Evolutionary conservation across 345 rosid species (phyloP), one percentile per base, ranked within the genome.

Genomic region (Populus ilicifolia): DNA sequence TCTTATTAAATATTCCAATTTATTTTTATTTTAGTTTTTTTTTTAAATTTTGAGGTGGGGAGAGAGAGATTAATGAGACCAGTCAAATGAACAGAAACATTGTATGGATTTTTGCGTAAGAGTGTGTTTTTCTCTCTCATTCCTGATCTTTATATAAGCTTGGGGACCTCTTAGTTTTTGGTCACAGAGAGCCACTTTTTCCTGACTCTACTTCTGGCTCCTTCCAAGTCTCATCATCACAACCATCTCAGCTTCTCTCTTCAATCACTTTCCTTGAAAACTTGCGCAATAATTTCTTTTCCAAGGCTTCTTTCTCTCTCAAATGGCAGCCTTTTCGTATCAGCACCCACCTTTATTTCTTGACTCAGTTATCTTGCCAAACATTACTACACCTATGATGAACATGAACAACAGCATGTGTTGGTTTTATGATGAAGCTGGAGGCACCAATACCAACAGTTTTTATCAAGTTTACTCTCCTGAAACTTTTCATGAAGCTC

Each of bases 291-390:
- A 43, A 41, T 14, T 52, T 67, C 78, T 39, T 67, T 69, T 74
- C 70, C 81, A 74, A 79, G 74, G 79, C 71, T 54, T 59, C 81
- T 73, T 8, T 11, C 29, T 17, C n/a, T 25, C 25, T 25, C 11
- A 79, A 70, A 89, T 90, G 94, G 87, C 92, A 82, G 83, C 89
- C 64, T 90, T 90, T 82, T 82, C 88, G 73, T 78, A 79, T 80
- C 92, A 85, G 59, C 82, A 25, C 74, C 78, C 84, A 67, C 85
- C 88, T 82, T 85, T 77, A 63, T 88, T 78, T 80, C 80, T 83
- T 11, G 92, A 89, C 68, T 84, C 92, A 54, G 67, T 78, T 73
- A 81, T 79, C 83, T 83, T 79, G 77, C 82, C 83, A 14, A 83
- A 75, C 76, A 63, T 46, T 12, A 5, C 73, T 14, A 23, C 29